Evolutionary conservation across 306 rosid genomes (phyloP).

Genomic region (Casuarina cunninghamiana): DNA sequence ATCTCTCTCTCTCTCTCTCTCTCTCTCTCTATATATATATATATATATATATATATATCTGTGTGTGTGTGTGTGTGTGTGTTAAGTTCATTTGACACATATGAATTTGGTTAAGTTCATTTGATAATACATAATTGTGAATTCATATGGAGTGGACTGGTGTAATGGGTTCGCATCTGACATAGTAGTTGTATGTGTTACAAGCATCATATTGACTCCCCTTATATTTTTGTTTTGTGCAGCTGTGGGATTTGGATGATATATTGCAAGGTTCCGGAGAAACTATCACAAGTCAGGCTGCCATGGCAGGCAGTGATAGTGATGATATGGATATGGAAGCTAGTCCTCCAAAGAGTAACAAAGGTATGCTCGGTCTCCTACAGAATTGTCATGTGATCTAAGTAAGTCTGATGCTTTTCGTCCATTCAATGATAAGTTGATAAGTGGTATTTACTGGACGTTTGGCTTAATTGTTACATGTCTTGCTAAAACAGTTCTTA

Average conservation of each 20-base stretch:
- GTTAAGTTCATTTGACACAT: too few relatives aligned
- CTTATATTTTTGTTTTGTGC: too few relatives aligned
- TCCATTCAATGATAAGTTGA: neutral
- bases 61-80: too few relatives aligned
- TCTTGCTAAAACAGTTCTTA: too few relatives aligned
- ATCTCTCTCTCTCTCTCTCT: constrained; percentile 25
- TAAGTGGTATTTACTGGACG: neutral
- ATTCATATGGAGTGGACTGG: too few relatives aligned
- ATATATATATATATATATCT: too few relatives aligned
- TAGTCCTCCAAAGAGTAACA: constrained; percentile 31
- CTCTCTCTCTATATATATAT: neutral
- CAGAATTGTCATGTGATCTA: neutral
- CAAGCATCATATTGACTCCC: too few relatives aligned
- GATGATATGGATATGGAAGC: constrained; percentile 67
- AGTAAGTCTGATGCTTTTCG: neutral
- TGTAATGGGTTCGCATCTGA: too few relatives aligned
- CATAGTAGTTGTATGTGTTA: too few relatives aligned
- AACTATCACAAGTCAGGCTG: constrained; percentile 33
- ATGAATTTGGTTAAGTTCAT: neutral
- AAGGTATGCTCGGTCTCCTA: constrained; percentile 35
- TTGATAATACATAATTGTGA: too few relatives aligned
- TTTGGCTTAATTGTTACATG: too few relatives aligned
- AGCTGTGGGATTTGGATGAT: neutral
- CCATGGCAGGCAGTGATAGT: constrained; percentile 32
- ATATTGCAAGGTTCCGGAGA: constrained; percentile 29